Conservation (phyloP, 2,329 filamentous ascomycete species). For the Laburnicola sp. region DNA sequence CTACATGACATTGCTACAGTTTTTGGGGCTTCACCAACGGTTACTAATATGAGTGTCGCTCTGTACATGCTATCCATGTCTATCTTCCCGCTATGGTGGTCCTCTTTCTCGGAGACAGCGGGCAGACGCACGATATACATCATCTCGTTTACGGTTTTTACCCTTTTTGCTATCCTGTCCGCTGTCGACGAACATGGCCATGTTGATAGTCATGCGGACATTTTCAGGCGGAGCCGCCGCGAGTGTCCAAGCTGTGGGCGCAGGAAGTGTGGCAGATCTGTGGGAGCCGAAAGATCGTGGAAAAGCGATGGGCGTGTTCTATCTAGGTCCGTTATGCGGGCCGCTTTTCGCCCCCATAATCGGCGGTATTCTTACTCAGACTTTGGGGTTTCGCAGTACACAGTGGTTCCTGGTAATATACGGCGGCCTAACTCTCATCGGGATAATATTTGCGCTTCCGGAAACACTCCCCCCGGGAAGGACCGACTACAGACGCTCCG, state of each 20-base stretch:
- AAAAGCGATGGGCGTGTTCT: conserved; percentile 38
- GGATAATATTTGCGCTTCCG: conserved; percentile 32
- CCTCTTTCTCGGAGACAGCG: conserved; percentile 35
- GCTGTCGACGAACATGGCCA: conserved; percentile 34
- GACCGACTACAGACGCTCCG: not conserved
- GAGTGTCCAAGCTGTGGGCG: conserved; percentile 38
- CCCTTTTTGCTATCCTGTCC: conserved; percentile 30
- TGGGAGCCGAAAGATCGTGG: conserved; percentile 40
- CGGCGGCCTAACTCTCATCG: conserved; percentile 27
- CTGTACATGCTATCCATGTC: conserved; percentile 49
- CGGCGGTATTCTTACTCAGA: conserved; percentile 31
- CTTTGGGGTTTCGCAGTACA: conserved; percentile 36
- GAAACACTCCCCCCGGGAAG: conserved; percentile 31
- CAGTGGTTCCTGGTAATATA: conserved; percentile 41
- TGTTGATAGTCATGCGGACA: conserved; percentile 38
- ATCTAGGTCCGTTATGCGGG: conserved; percentile 38
- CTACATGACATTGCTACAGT: conserved; percentile 40
- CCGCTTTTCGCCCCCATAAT: conserved; percentile 39
- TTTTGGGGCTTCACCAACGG: conserved; percentile 36
- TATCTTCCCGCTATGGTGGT: conserved; percentile 48
- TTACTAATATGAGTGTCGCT: conserved; percentile 47
- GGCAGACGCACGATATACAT: conserved; percentile 39
- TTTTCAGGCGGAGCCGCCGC: conserved; percentile 38
- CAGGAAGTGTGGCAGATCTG: conserved; percentile 38
- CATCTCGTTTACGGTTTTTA: conserved; percentile 34